phyloP scores from a whole-genome alignment of 345 rosid species.

The Populus ilicifolia region DNA sequence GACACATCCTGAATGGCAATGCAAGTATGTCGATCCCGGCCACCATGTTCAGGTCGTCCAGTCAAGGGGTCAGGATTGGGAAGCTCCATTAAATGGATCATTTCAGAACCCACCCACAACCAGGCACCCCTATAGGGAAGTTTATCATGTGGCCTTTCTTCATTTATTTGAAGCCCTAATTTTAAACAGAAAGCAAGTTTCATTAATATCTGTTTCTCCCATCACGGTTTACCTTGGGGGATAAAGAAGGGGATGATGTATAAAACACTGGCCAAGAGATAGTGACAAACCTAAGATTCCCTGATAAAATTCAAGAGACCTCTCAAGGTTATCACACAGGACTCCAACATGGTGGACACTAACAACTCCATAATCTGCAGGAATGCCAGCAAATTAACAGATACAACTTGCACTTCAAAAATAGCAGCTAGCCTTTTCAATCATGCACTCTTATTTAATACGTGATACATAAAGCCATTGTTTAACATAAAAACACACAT shows the following conservation, averaged over 20 bases:
- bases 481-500: neutral
- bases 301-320: constrained; percentile 84
- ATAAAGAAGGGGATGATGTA: neutral
- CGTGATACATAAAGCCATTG: neutral
- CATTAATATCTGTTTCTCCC: neutral
- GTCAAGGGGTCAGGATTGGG: constrained; percentile 92
- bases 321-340: constrained; percentile 74
- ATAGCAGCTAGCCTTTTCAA: neutral
- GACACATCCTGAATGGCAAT: constrained; percentile 75
- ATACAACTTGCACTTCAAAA: neutral
- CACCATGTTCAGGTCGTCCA: constrained; percentile 90
- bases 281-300: constrained; percentile 49
- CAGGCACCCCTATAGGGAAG: constrained; percentile 92
- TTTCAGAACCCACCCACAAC: constrained; percentile 97
- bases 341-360: constrained; percentile 86
- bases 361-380: constrained; percentile 78
- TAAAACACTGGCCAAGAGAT: neutral
- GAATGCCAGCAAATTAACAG: constrained; percentile 1
- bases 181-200: constrained; percentile 7
- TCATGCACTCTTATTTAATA: neutral
- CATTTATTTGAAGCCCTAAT: constrained; percentile 80
- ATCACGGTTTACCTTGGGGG: neutral
- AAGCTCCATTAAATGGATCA: constrained; percentile 99
- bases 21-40: constrained; percentile 91
- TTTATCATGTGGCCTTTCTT: constrained; percentile 90